These are phyloP conservation scores for Umbilicus rupestris DNA, from an alignment of 164 flowering plant species.

Conservation along the genomic window DNA sequence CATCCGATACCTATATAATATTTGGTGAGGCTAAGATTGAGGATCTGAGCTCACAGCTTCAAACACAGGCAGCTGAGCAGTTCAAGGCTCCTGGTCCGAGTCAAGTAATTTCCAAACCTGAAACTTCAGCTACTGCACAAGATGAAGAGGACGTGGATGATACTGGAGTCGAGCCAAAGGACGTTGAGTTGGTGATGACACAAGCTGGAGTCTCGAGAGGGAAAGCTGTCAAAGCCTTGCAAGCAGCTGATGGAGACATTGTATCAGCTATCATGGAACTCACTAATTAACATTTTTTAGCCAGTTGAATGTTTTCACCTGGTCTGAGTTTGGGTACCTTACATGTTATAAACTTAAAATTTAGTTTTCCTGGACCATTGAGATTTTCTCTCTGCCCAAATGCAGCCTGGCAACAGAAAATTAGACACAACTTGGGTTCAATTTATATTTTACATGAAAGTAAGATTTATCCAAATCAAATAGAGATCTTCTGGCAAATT, in stretches of 20 bases:
- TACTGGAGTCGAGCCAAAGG: constrained; percentile 40
- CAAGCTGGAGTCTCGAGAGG: constrained; percentile 34
- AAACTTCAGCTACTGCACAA: constrained; percentile 24
- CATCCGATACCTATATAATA: constrained; percentile 32
- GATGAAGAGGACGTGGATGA: constrained; percentile 43
- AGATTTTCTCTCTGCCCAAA: too few species aligned
- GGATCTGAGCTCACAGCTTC: constrained; percentile 39
- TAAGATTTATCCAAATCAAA: too few species aligned
- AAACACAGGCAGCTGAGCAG: constrained; percentile 41
- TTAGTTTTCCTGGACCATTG: too few species aligned
- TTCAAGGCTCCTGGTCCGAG: constrained; percentile 33
- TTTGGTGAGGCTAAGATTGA: constrained; percentile 48
- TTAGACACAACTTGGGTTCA: too few species aligned
- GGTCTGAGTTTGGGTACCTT: too few species aligned
- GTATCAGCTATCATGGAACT: constrained; percentile 45
- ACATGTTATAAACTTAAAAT: background rate
- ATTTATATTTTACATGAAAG: too few species aligned
- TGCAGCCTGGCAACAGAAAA: too few species aligned
- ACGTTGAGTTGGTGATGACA: constrained; percentile 42
- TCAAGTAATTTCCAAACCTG: constrained; percentile 25
- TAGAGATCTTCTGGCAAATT: too few species aligned
- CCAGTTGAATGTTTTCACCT: background rate
- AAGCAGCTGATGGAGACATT: constrained; percentile 33
- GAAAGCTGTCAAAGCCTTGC: constrained; percentile 32
- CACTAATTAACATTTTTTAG: constrained; percentile 18